Evolutionary conservation across 768 basidiomycete genomes (phyloP), one percentile per base, ranked within the genome.

Genomic region (Agrocybe praecox): DNA sequence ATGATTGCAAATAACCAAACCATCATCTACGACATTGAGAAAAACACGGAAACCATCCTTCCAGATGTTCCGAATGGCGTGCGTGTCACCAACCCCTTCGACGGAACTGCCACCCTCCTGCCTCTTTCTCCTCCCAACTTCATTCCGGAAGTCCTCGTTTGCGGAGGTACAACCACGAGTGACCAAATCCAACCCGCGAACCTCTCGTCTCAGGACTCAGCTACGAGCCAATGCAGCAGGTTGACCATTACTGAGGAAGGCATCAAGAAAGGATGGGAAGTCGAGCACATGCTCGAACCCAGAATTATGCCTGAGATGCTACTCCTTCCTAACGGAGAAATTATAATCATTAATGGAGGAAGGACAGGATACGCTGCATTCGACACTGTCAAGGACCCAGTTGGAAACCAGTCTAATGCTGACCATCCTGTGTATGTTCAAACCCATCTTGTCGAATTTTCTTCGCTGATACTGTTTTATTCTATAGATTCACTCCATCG

Each of bases 41-140:
- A 65, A 26, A 71, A 77, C 49, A 72, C 65, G 1, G 77, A 79
- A 57, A 74, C 66, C 0, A 69, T 66, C 1, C 69, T 77, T 11
- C 79, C 79, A 0, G 69, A 72, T n/a, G 70, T 80, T 43, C 79
- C 79, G 17, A 79, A 80, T 46, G 74, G 74, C 19, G 76, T 79
- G 10, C 72, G 74, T 9, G 74, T 79, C 12, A 75, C 71, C 22
- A 75, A 76, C 53, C 72, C 76, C n/a, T 71, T 72, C 65, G 68
- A 79, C 59, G 69, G 72, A 52, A 73, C 67, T 32, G 76, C 67
- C 36, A 67, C 70, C 21, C 64, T 77, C n/a, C 69, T 76, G 4
- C 75, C 75, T 4, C 65, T 77, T 10, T 69, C 69, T 1, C 72
- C 74, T 21, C 72, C 72, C 1, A 64, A 75, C 45, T 82, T 74